Evolutionary conservation across 2,329 filamentous ascomycete genomes (phyloP), one percentile per base, ranked within the genome.

Genomic region (Shiraia bambusicola): DNA sequence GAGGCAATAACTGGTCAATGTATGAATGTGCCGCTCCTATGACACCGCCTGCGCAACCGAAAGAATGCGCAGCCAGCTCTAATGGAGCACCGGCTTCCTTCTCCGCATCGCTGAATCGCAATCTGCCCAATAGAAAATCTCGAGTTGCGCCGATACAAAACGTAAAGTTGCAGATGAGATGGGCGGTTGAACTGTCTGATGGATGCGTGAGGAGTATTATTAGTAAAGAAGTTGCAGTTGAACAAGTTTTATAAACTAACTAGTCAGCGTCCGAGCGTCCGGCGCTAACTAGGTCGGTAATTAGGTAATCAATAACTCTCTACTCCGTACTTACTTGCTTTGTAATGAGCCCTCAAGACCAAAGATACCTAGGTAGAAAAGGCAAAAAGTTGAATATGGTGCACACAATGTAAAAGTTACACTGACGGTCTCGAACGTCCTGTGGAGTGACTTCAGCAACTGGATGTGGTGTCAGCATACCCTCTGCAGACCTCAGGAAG

Each of bases 21-120:
- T 22, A 22, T 22, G 19, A 22, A 22, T 90, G 86, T 90, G 61
- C 75, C 83, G 79, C 79, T 73, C 84, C 82, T 90, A 86, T 90
- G 87, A 91, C 86, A 83, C 87, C 81, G 84, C 82, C 84, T 80
- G 79, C 80, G 81, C 81, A 86, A 88, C 74, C 66, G 69, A 64
- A 75, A 57, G 72, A 78, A 78, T 81, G 75, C 81, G 73, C 77
- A 79, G 82, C 80, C 82, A 84, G 82, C 76, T 86, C 82, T 86
- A 85, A 85, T 84, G 79, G 79, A 74, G 79, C 78, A 78, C 73
- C 59, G 56, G 52, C 55, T 65, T 77, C 68, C 65, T 67, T 82
- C 78, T 82, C 60, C 76, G 78, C 79, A 74, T 72, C 76, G 72
- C 76, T 72, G 65, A 74, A 82, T 82, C 79, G 77, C 78, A 79